These are phyloP conservation scores for Ochetophila trinervis DNA, from an alignment of 306 rosid species.

Conservation along the genomic window DNA sequence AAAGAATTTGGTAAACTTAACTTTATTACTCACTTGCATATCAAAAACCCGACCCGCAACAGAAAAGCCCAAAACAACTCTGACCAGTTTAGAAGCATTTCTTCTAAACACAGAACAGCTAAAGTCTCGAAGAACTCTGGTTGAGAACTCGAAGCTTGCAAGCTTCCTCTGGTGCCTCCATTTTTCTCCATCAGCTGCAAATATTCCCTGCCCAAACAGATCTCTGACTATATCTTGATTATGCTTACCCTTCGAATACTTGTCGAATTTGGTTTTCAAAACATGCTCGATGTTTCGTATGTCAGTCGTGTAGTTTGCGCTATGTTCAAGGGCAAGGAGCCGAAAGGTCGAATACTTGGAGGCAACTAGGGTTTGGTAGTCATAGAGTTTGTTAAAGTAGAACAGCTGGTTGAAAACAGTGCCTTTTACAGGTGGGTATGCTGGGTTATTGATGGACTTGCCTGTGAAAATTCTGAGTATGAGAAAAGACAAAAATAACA, in stretches of 20 bases:
- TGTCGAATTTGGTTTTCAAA: constrained; percentile 37
- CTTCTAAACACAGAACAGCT: constrained; percentile 54
- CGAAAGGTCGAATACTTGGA: constrained; percentile 41
- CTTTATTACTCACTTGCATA: constrained; percentile 50
- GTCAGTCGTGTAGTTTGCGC: constrained; percentile 49
- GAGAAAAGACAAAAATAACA: constrained; percentile 31
- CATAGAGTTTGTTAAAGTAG: constrained; percentile 45
- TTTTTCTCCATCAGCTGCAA: constrained; percentile 56
- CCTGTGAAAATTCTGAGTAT: constrained; percentile 32
- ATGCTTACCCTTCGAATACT: constrained; percentile 50
- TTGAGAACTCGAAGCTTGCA: constrained; percentile 62
- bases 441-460: constrained; percentile 47
- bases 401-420: constrained; percentile 43
- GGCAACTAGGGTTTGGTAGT: constrained; percentile 41
- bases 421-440: constrained; percentile 62
- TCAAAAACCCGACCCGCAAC: constrained; percentile 38
- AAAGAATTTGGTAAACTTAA: no score
- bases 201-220: constrained; percentile 66
- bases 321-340: constrained; percentile 35
- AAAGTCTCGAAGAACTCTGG: constrained; percentile 65
- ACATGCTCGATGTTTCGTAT: constrained; percentile 52
- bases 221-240: constrained; percentile 31
- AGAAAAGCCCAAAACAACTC: constrained; percentile 29
- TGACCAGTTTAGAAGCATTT: constrained; percentile 54
- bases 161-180: constrained; percentile 80